These are phyloP conservation scores for Primulina tabacum DNA, from an alignment of 257 asterid species.

Conservation along the genomic window DNA sequence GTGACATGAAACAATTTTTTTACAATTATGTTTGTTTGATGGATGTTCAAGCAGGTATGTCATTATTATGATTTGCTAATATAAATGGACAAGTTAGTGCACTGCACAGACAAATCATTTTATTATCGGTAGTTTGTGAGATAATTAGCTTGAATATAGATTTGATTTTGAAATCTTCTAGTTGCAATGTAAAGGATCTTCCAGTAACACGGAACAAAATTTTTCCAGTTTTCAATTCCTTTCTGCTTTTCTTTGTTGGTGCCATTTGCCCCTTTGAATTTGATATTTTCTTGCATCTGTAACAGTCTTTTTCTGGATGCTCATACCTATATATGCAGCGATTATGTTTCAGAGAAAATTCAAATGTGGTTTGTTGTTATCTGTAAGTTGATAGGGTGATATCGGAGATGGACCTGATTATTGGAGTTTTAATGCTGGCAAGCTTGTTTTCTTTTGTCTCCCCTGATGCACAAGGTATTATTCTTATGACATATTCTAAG, in stretches of 20 bases:
- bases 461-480: conserved; percentile 62
- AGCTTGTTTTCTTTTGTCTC: conserved; percentile 40
- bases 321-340: conserved; percentile 1
- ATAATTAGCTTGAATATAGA: not conserved
- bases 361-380: conserved; percentile 14
- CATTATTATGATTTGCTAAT: conserved; percentile 10
- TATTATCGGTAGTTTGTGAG: not conserved
- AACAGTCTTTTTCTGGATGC: conserved; percentile 30
- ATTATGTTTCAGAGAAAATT: conserved; percentile 29
- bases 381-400: conserved; percentile 28
- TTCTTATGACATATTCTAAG: conserved; percentile 15
- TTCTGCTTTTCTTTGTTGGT: not conserved
- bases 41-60: conserved; percentile 8
- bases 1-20: conserved; percentile 10
- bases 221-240: not conserved
- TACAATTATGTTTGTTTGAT: not conserved
- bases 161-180: not conserved
- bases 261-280: conserved; percentile 6
- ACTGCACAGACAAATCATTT: not conserved
- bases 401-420: conserved; percentile 43
- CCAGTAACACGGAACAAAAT: not conserved
- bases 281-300: not conserved
- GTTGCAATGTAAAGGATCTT: too few species aligned
- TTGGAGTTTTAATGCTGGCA: conserved; percentile 37
- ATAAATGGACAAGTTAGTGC: not conserved